A percentile compares a stretch with the other conserved stretches of the same genome.
Conservation (phyloP, 1,284 basidiomycete species). For the Cryptococcus sp. region DNA sequence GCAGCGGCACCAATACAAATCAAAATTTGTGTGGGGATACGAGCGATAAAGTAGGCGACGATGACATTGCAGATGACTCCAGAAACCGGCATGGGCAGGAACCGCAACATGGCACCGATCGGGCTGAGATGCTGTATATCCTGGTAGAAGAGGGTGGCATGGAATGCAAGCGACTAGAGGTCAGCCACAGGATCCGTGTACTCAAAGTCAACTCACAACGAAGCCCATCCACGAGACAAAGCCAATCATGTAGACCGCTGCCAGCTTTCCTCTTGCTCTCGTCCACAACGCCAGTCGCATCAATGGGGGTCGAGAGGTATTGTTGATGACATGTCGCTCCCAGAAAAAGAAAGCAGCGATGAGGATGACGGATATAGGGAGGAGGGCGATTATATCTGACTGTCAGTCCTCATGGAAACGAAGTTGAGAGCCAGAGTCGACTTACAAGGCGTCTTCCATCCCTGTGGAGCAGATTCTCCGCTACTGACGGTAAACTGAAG, state of each 20-base stretch:
- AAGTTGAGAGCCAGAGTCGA: slow-evolving; percentile 3
- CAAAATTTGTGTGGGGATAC: slow-evolving; percentile 33
- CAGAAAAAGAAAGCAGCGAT: slow-evolving; percentile 60
- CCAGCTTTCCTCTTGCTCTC: slow-evolving; percentile 60
- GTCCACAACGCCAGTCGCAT: slow-evolving; percentile 66
- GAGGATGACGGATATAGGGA: slow-evolving; percentile 60
- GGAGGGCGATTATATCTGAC: slow-evolving; percentile 50
- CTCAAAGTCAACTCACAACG: slow-evolving; percentile 22
- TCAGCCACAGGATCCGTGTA: neutral
- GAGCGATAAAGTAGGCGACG: slow-evolving; percentile 42
- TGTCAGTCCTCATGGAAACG: too few species aligned
- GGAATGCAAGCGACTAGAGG: slow-evolving; percentile 32
- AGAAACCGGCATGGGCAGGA: slow-evolving; percentile 68
- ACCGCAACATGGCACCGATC: slow-evolving; percentile 65
- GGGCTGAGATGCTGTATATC: slow-evolving; percentile 30
- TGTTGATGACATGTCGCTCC: slow-evolving; percentile 57
- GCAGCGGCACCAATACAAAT: slow-evolving; percentile 60
- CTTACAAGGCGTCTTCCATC: slow-evolving; percentile 72
- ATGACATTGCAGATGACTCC: slow-evolving; percentile 61
- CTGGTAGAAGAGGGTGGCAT: slow-evolving; percentile 40
- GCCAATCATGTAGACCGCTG: slow-evolving; percentile 60
- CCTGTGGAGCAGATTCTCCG: slow-evolving; percentile 60
- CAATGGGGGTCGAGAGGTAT: slow-evolving; percentile 55
- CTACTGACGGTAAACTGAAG: slow-evolving; percentile 74
- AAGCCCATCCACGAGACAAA: slow-evolving; percentile 67